Evolutionary conservation across 2,329 filamentous ascomycete species (phyloP), one percentile per base, ranked within the genome.

Genomic region (Diaporthe citrichinensis): DNA sequence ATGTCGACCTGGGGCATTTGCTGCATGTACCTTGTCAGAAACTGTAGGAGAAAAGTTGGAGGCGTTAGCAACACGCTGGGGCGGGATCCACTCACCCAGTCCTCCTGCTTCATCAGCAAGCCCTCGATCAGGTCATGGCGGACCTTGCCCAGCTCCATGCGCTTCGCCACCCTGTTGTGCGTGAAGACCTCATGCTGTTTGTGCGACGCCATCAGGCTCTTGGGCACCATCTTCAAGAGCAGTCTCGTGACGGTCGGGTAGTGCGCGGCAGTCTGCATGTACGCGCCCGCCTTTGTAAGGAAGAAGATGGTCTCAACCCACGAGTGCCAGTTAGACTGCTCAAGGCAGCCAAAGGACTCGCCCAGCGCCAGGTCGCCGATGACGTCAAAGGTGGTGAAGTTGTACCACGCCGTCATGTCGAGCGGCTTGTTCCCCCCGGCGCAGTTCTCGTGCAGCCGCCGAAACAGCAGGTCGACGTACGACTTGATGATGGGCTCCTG

Each of bases 221-320:
- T 67, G 0, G 76, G 76, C 15, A 67, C 25, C 20, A 75, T 20
- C 6, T 53, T 61, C 4, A 69, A 3, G 3, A 76, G 36, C 20
- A 67, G n/a, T 8, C 3, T 28, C 20, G 51, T 67, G 31, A 73
- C 36, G 28, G 39, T 36, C 14, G 74, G 74, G 49, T 61, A 71
- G 41, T 55, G 67, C 7, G 28, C 72, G 17, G 69, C 57, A 1
- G 36, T 23, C 55, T 68, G 58, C 20, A 53, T 34, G 9, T 62
- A 77, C 3, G 57, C 55, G 7, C 55, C 49, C 10, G 53, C 6
- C 49, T 73, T 76, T 49, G 75, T 65, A 12, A 39, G 46, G 23
- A 41, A 44, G 36, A 77, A 77, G 71, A 77, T 71, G 55, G 73
- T 74, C n/a, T 69, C 10, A 5, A 77, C 71, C 76, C 76, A 77